Conservation (phyloP, 2,329 filamentous ascomycete species). For the Fusarium piperis region DNA sequence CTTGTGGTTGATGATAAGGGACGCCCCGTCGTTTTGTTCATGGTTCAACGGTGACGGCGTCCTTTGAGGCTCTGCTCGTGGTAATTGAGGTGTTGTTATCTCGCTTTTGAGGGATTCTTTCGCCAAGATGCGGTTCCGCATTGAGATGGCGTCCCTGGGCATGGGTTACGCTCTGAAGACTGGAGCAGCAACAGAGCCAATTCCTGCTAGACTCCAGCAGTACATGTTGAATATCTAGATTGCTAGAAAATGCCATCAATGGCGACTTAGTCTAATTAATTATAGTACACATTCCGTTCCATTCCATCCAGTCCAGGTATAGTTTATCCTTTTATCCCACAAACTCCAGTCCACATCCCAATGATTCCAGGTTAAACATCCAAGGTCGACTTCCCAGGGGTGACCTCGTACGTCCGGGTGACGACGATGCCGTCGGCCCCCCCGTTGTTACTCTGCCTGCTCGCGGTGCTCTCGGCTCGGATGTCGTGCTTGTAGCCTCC, state of each 20-base stretch:
- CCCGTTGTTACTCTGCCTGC: slow-evolving; percentile 20
- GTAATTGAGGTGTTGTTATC: not conserved
- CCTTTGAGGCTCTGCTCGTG: not conserved
- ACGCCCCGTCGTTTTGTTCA: not conserved
- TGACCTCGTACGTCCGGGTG: slow-evolving; percentile 39
- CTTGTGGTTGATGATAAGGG: not conserved
- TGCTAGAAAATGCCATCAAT: not conserved
- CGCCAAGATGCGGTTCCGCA: slow-evolving; percentile 3
- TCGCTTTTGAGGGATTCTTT: not conserved
- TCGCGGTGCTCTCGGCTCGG: slow-evolving; percentile 33
- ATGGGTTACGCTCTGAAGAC: not conserved
- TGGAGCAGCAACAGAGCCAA: not conserved
- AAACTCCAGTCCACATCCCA: slow-evolving; percentile 7
- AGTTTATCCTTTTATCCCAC: not conserved
- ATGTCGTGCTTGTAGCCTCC: slow-evolving; percentile 33
- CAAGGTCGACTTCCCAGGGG: slow-evolving; percentile 36
- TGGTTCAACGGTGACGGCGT: not conserved
- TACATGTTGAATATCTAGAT: not conserved
- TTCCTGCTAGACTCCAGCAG: not conserved
- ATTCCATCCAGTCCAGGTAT: not conserved
- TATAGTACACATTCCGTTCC: not conserved
- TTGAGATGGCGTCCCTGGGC: not conserved
- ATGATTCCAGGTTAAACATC: slow-evolving; percentile 28
- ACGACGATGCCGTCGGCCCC: slow-evolving; percentile 37
- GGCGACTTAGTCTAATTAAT: not conserved